Percentiles rank a stretch among this genome's conserved stretches.
phyloP scores from a whole-genome alignment of 129 eudicot genomes.

The Flaveria brownii region DNA sequence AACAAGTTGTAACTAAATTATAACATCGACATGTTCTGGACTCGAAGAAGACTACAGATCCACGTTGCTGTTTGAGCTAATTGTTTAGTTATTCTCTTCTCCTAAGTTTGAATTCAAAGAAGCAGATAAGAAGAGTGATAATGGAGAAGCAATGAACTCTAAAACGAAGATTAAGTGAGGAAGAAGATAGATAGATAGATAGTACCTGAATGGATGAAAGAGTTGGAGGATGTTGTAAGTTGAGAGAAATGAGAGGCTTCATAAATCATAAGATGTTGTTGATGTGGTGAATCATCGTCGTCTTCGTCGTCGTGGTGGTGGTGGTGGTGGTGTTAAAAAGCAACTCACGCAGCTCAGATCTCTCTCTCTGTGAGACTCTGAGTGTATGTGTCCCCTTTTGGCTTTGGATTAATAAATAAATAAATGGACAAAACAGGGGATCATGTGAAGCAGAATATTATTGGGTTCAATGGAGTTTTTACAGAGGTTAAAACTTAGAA shows the following conservation, averaged over 20 bases:
- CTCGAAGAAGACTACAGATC: slow-evolving; percentile 23
- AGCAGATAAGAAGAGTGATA: neutral
- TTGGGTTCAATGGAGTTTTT: no score
- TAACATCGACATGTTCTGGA: neutral
- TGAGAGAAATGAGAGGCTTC: neutral
- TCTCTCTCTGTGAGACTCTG: slow-evolving; percentile 8
- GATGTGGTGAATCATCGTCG: neutral
- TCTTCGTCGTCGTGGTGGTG: neutral
- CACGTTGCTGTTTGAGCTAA: neutral
- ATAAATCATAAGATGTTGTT: no score
- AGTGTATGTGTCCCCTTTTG: neutral
- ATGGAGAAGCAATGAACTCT: neutral
- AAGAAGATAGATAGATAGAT: neutral
- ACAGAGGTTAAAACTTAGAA: no score
- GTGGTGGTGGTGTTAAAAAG: neutral
- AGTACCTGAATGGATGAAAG: slow-evolving; percentile 28
- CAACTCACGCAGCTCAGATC: slow-evolving; percentile 37
- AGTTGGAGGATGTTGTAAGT: neutral
- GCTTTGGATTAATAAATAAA: neutral
- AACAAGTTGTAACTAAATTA: slow-evolving; percentile 11
- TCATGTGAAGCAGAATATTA: slow-evolving; percentile 27
- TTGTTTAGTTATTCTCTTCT: neutral
- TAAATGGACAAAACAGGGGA: neutral
- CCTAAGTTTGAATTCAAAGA: neutral
- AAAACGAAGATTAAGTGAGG: neutral